A percentile compares a stretch with the other conserved stretches of the same genome.
These are phyloP conservation scores for Aspergillus novoparasiticus DNA, from an alignment of 2,329 filamentous ascomycete species.

Conservation along the genomic window DNA sequence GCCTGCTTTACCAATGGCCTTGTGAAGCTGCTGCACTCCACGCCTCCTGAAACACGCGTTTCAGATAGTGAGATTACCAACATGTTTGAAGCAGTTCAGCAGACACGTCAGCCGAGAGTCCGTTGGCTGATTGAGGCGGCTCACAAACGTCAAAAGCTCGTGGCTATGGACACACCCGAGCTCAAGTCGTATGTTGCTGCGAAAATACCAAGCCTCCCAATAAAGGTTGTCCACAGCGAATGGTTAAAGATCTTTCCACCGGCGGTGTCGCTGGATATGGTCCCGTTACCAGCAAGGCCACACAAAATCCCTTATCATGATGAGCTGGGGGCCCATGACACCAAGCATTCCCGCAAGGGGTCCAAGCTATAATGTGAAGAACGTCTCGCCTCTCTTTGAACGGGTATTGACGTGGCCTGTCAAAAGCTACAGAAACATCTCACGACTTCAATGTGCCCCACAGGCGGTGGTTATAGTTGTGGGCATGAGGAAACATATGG, in stretches of 20 bases:
- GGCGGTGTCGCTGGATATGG: background rate
- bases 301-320: background rate
- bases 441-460: no score
- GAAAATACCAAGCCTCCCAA: background rate
- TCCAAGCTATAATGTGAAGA: background rate
- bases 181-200: background rate
- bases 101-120: background rate
- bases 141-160: background rate
- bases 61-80: background rate
- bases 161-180: background rate
- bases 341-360: background rate
- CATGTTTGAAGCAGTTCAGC: background rate
- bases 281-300: background rate
- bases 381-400: background rate
- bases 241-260: background rate
- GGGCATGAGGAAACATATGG: background rate
- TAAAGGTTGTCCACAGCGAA: background rate
- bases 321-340: background rate
- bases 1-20: background rate
- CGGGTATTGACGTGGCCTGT: background rate
- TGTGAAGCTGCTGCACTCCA: background rate
- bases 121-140: background rate
- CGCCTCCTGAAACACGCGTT: background rate
- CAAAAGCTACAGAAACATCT: background rate
- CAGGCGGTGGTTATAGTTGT: rapidly evolving